Conservation (phyloP, 345 rosid species). For the Gossypium stocksii region DNA sequence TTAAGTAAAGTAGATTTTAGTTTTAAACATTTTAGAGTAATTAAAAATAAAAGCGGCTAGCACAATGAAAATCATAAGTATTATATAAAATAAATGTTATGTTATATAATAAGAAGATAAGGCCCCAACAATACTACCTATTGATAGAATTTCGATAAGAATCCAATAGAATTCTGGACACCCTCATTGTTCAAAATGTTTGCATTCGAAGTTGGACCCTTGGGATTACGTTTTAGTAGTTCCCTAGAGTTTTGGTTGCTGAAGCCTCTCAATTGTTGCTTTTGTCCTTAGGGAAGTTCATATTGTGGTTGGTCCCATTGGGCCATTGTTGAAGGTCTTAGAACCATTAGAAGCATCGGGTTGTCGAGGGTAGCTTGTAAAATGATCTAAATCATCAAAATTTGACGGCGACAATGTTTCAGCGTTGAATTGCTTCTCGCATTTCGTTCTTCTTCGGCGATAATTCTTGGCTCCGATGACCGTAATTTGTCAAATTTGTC, state of each 20-base stretch:
- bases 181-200: constrained; percentile 27
- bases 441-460: neutral
- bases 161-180: constrained; percentile 37
- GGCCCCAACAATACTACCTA: no score
- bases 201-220: constrained; percentile 28
- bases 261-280: constrained; percentile 50
- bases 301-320: constrained; percentile 15
- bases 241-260: constrained; percentile 35
- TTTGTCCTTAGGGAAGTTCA: constrained; percentile 28
- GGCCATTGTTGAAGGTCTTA: constrained; percentile 43
- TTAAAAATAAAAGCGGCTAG: no score
- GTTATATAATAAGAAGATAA: no score
- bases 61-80: no score
- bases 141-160: constrained; percentile 8
- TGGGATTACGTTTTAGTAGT: constrained; percentile 38
- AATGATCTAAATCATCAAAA: constrained; percentile 77
- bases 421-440: constrained; percentile 32
- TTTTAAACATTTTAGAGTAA: no score
- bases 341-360: constrained; percentile 30
- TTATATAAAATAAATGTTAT: no score
- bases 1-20: no score
- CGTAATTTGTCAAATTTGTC: no score
- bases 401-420: constrained; percentile 38
- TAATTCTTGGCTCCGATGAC: no score
- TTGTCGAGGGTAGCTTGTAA: constrained; percentile 84